phyloP scores from a whole-genome alignment of 1,139 yeast species.

The Meyerozyma sp. region DNA sequence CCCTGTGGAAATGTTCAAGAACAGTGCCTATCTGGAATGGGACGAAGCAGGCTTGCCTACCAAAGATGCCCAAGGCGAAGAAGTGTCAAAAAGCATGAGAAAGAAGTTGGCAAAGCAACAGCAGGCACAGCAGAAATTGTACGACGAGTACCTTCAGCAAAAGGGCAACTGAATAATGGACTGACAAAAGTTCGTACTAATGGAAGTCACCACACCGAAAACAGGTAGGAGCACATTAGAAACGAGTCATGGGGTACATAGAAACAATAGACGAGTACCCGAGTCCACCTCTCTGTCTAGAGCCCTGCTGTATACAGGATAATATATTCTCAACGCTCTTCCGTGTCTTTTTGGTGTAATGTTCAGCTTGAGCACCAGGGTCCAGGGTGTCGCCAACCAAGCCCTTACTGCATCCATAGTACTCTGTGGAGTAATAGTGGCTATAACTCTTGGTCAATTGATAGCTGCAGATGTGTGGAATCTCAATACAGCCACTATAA shows the following conservation, averaged over 20 bases:
- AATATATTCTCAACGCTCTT: neutral
- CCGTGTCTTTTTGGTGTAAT: conserved; percentile 14
- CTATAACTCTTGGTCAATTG: conserved; percentile 48
- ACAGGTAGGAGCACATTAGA: too few species aligned
- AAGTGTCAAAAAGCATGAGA: conserved; percentile 77
- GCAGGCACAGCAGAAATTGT: conserved; percentile 76
- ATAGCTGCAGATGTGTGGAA: conserved; percentile 38
- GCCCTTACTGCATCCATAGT: conserved; percentile 49
- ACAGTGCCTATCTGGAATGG: conserved; percentile 61
- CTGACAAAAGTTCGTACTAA: neutral
- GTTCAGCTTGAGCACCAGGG: conserved; percentile 37
- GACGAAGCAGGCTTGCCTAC: conserved; percentile 84
- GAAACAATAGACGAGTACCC: too few species aligned
- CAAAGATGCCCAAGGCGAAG: conserved; percentile 73
- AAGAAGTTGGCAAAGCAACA: conserved; percentile 77
- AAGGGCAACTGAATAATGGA: neutral
- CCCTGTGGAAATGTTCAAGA: conserved; percentile 71
- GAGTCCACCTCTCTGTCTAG: neutral
- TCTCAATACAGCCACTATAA: conserved; percentile 34
- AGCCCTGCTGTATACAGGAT: neutral
- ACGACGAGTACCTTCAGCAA: conserved; percentile 52
- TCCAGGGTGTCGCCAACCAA: conserved; percentile 53
- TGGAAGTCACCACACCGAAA: neutral
- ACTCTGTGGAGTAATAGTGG: conserved; percentile 40
- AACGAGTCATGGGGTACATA: too few species aligned